A percentile compares a stretch with the other conserved stretches of the same genome.
phyloP scores from a whole-genome alignment of 176 grass and related monocot species.

The Zea luxurians region DNA sequence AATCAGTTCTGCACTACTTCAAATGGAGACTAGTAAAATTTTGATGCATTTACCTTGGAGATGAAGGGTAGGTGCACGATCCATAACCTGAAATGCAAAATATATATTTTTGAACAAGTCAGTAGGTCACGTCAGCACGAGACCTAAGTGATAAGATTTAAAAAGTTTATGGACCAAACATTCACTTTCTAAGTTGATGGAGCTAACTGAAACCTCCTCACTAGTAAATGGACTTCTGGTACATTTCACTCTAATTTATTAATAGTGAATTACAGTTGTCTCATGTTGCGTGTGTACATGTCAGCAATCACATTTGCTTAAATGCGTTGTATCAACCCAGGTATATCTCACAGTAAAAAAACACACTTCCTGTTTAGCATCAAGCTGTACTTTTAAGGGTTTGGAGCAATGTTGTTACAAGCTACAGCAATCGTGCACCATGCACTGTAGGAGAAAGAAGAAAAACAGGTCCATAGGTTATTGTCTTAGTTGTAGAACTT shows the following conservation, averaged over 20 bases:
- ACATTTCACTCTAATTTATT: too few relatives aligned
- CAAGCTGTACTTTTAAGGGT: not conserved
- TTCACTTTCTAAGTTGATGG: too few relatives aligned
- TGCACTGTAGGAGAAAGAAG: not conserved
- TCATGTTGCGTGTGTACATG: not conserved
- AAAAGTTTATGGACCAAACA: too few relatives aligned
- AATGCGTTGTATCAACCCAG: not conserved
- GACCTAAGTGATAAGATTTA: too few relatives aligned
- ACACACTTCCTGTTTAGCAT: not conserved
- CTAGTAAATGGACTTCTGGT: too few relatives aligned
- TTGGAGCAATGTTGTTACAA: not conserved
- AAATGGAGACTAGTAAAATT: not conserved
- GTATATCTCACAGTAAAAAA: not conserved
- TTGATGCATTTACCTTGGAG: slow-evolving; percentile 36
- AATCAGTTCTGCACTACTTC: not conserved
- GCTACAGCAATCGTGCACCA: not conserved
- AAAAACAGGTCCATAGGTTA: not conserved
- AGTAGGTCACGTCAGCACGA: too few relatives aligned
- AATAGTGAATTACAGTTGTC: not conserved
- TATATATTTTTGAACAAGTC: not conserved
- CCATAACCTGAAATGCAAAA: slow-evolving; percentile 47
- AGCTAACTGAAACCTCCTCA: too few relatives aligned
- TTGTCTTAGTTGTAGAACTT: too few relatives aligned
- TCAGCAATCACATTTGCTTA: too few relatives aligned
- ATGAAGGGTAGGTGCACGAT: slow-evolving; percentile 52